These are phyloP conservation scores for Astrothelium subdiscretum DNA, from an alignment of 495 filamentous ascomycete genomes.

Conservation along the genomic window DNA sequence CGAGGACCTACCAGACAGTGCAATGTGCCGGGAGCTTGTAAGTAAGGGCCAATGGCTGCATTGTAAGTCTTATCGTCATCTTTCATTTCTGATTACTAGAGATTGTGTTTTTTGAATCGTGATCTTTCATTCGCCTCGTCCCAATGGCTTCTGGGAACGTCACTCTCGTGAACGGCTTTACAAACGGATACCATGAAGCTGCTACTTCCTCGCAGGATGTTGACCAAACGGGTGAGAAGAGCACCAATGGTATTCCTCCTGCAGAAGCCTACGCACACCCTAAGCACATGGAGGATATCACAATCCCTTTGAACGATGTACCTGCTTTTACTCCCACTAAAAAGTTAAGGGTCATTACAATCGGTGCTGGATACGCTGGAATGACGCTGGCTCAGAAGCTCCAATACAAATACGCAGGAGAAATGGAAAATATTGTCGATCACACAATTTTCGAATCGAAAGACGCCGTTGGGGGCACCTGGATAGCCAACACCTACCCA, in stretches of 20 bases:
- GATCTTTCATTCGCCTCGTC: neutral
- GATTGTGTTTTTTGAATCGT: neutral
- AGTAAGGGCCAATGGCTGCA: neutral
- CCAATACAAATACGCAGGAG: conserved; percentile 18
- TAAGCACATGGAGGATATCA: neutral
- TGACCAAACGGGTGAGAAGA: neutral
- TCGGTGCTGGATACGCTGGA: conserved; percentile 25
- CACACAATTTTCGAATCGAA: conserved; percentile 28
- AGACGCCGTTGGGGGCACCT: conserved; percentile 22
- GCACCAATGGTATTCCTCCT: neutral
- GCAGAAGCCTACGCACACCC: neutral
- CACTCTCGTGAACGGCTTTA: neutral
- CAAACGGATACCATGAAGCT: neutral
- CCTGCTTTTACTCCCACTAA: conserved; percentile 19
- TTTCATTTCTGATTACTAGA: neutral
- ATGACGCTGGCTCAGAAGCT: conserved; percentile 26
- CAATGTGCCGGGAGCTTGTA: neutral
- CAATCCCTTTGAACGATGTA: neutral
- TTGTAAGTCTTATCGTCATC: neutral
- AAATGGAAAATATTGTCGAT: conserved; percentile 16
- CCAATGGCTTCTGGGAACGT: neutral
- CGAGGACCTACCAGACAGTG: neutral
- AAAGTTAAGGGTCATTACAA: conserved; percentile 20
- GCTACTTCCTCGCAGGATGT: neutral
- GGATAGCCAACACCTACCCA: conserved; percentile 26